These are phyloP conservation scores for Exophiala calicioides DNA, from an alignment of 2,329 filamentous ascomycete genomes.

Conservation along the genomic window DNA sequence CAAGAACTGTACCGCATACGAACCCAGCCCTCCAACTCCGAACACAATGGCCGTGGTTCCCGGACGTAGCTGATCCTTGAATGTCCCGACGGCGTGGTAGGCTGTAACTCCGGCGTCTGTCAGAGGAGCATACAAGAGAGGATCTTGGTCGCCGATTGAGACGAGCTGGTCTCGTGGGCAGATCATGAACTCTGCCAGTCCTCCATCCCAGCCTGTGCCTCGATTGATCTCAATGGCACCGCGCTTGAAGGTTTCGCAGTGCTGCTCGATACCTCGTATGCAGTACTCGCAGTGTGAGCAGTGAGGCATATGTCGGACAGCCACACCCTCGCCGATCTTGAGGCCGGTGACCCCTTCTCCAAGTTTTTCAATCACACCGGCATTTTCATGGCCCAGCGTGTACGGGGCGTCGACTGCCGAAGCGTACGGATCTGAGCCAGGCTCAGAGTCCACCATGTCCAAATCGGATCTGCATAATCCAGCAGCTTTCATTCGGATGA, in stretches of 20 bases:
- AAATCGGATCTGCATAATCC: constrained; percentile 33
- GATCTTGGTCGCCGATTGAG: constrained; percentile 17
- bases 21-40: constrained; percentile 19
- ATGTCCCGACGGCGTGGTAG: constrained; percentile 15
- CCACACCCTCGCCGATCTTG: constrained; percentile 23
- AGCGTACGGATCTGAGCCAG: constrained; percentile 20
- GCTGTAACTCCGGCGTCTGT: constrained; percentile 25
- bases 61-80: constrained; percentile 15
- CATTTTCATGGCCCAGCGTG: constrained; percentile 50
- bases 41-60: constrained; percentile 17
- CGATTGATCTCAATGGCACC: constrained; percentile 20
- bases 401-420: constrained; percentile 15
- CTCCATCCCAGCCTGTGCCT: constrained; percentile 22
- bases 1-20: constrained; percentile 19
- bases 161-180: constrained; percentile 21
- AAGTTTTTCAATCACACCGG: constrained; percentile 15
- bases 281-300: constrained; percentile 24
- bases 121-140: constrained; percentile 18
- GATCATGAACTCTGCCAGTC: constrained; percentile 22
- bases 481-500: constrained; percentile 30
- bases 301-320: constrained; percentile 25
- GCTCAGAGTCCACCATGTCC: constrained; percentile 21
- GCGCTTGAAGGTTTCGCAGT: constrained; percentile 18
- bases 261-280: constrained; percentile 17
- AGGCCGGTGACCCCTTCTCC: constrained; percentile 22